Evolutionary conservation across 441 rosid species (phyloP), one percentile per base, ranked within the genome.

Genomic region (Adansonia rubrostipa): DNA sequence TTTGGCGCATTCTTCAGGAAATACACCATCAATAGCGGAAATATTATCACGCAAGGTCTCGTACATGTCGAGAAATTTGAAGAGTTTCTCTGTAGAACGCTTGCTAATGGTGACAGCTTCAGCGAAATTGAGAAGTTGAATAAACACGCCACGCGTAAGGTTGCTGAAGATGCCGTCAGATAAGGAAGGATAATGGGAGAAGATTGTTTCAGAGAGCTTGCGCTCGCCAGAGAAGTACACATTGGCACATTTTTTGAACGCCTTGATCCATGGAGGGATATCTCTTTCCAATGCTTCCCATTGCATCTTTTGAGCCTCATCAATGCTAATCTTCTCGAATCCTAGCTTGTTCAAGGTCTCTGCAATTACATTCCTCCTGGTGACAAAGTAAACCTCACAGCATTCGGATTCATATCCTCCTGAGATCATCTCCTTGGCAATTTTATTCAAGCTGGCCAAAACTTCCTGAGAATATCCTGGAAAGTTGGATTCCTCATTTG

Each of bases 281-380:
- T 91, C 95, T 50, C 91, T 82, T 81, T 93, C 98, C 14, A 96
- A 56, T 0, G 86, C 73, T 17, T 93, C 98, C 98, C 98, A 92
- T 5, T 74, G 84, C 97, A 89, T 89, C 77, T 84, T 96, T 53
- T 87, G 99, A 58, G 90, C 92, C 28, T 95, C 99, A 14, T 93
- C 99, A 4, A 92, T 87, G 82, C 98, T 90, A 53, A 85, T 78
- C 76, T 85, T 90, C 84, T 92, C 91, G 64, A 90, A 93, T 33
- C 97, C 97, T 3, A 86, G 57, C 5, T 86, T 85, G 79, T 71
- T 82, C 72, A 95, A 79, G 19, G 82, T 77, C 20, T 84, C 89
- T 42, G 88, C 93, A 50, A 93, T 84, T 1, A 87, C 86, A 51
- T 85, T 79, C 79, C 93, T 86, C 75, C 99, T 87, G 20, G 83